phyloP scores from a whole-genome alignment of 371 early-diverging fungal genomes.

The Mucor indicus region DNA sequence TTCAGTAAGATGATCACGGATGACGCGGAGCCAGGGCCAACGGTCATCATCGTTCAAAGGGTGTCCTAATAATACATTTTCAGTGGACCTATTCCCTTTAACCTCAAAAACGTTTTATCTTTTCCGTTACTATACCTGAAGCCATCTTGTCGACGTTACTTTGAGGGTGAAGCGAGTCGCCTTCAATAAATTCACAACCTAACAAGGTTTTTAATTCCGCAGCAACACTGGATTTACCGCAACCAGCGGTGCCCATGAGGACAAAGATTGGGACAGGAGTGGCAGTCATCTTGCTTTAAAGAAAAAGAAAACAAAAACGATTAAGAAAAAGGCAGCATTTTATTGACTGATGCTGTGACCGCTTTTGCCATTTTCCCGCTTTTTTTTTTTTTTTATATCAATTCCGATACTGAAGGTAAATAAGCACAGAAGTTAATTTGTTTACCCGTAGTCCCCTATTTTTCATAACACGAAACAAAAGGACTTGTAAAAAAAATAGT shows the following conservation, averaged over 20 bases:
- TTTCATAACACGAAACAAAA: too few species aligned
- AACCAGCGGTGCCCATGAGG: slow-evolving; percentile 65
- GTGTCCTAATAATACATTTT: slow-evolving; percentile 29
- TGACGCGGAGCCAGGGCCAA: slow-evolving; percentile 57
- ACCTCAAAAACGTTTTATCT: background rate
- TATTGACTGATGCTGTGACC: too few species aligned
- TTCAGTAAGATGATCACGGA: slow-evolving; percentile 29
- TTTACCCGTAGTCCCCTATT: too few species aligned
- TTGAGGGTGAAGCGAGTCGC: slow-evolving; percentile 58
- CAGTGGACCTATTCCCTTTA: background rate
- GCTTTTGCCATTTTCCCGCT: too few species aligned
- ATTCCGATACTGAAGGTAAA: too few species aligned
- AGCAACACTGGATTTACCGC: slow-evolving; percentile 64
- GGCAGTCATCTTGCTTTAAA: background rate
- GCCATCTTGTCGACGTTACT: slow-evolving; percentile 63
- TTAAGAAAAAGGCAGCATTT: too few species aligned
- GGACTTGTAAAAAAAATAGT: too few species aligned
- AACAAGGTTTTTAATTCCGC: slow-evolving; percentile 37
- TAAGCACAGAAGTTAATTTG: too few species aligned
- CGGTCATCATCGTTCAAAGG: slow-evolving; percentile 67
- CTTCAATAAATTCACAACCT: slow-evolving; percentile 54
- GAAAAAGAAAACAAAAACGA: too few species aligned
- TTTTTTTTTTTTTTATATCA: too few species aligned
- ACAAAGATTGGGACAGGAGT: slow-evolving; percentile 26
- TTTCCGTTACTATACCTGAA: slow-evolving; percentile 26